Conservation (phyloP, 1,284 basidiomycete species). For the Schizophyllum amplum region DNA sequence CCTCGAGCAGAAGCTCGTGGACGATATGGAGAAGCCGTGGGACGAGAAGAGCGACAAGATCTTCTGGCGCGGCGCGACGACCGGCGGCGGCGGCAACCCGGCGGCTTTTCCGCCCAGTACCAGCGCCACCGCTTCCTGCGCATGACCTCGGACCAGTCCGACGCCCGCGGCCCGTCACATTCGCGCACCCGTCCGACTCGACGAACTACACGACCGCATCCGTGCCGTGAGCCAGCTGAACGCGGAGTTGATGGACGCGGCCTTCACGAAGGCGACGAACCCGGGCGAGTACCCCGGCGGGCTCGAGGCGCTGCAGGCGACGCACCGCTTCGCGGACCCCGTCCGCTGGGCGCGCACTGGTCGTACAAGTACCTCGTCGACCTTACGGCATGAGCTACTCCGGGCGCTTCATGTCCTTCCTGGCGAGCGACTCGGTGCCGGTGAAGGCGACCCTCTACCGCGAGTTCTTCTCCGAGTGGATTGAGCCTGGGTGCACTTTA, state of each 20-base stretch:
- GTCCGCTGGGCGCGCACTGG: slow-evolving; percentile 86
- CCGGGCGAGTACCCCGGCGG: slow-evolving; percentile 36
- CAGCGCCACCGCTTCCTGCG: slow-evolving; percentile 56
- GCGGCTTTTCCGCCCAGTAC: slow-evolving; percentile 76
- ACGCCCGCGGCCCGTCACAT: not conserved
- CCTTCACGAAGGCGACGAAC: slow-evolving; percentile 72
- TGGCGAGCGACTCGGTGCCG: slow-evolving; percentile 84
- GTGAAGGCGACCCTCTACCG: slow-evolving; percentile 86
- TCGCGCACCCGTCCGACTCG: not conserved
- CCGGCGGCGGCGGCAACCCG: slow-evolving; percentile 84
- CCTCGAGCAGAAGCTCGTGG: slow-evolving; percentile 59
- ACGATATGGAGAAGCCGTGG: slow-evolving; percentile 82
- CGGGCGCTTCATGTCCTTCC: slow-evolving; percentile 78
- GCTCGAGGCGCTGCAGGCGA: slow-evolving; percentile 17
- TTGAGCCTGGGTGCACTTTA: slow-evolving; percentile 84
- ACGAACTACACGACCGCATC: not conserved
- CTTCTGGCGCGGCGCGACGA: slow-evolving; percentile 89
- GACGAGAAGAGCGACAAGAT: slow-evolving; percentile 56
- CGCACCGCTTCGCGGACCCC: slow-evolving; percentile 70
- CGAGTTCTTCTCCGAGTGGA: slow-evolving; percentile 84
- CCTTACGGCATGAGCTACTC: slow-evolving; percentile 92
- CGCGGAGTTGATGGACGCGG: slow-evolving; percentile 79
- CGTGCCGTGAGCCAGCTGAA: slow-evolving; percentile 42
- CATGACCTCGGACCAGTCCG: not conserved
- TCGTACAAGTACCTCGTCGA: slow-evolving; percentile 89